Evolutionary conservation across 2,329 filamentous ascomycete genomes (phyloP), one percentile per base, ranked within the genome.

Genomic region (Trichoderma sp.): DNA sequence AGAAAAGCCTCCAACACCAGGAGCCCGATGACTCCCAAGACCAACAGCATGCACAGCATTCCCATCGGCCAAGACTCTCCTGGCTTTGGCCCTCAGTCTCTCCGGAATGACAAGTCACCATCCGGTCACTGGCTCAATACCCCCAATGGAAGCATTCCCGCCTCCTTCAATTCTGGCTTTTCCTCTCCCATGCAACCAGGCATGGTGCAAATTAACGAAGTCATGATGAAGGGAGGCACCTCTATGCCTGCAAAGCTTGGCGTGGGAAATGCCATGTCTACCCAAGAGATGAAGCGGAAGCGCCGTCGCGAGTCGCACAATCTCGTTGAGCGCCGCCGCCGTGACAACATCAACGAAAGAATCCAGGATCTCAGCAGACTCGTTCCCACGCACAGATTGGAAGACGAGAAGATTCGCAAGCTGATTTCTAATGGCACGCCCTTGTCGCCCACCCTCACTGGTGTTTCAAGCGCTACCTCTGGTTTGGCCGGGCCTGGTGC

Each of bases 281-380:
- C 94, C 1, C 94, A 97, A 78, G 96, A 98, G 80, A 94, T 95
- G 77, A 98, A 98, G 88, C 90, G 94, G 76, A 93, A 95, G 80
- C 89, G 95, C 73, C 90, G 96, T 72, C 89, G 96, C 50, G 96
- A 98, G 78, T 98, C 95, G 1, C 96, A 99, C 84, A 98, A 99
- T 79, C 87, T 97, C 50, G 96, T 99, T 12, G 96, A 99, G 84
- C 93, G 96, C 71, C 91, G 96, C 66, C 92, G 96, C 73, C 90
- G 96, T 73, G 96, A 98, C 84, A 98, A 98, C 80, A 99, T 99
- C 85, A 99, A 99, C 76, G 96, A 99, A 82, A 91, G 96, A 57
- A 99, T 99, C 74, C 95, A 98, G 78, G 96, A 99, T 79, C 88
- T 99, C 8, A 97, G 95, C 78, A 93, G 94, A 77, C 88, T 99